These are phyloP conservation scores for Phytophthora megakarya DNA, from an alignment of 352 stramenopile species.

Conservation along the genomic window DNA sequence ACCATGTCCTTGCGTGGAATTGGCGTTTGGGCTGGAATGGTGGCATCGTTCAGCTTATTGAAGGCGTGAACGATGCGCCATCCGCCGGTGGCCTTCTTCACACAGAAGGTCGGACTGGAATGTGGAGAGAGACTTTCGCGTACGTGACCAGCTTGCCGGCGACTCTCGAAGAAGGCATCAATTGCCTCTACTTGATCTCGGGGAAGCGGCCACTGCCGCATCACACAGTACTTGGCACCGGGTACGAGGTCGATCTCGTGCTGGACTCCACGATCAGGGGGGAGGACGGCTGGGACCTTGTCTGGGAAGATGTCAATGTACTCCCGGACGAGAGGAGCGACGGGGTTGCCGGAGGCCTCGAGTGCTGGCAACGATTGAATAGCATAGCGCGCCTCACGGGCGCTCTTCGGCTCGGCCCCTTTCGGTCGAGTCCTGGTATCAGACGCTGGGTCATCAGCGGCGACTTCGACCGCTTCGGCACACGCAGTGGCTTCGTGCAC, in stretches of 20 bases:
- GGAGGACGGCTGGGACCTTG: slow-evolving; percentile 20
- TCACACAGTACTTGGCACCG: slow-evolving; percentile 24
- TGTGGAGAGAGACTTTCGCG: slow-evolving; percentile 6
- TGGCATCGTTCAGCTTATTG: no score
- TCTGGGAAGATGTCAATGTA: slow-evolving; percentile 32
- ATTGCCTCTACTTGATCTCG: slow-evolving; percentile 10
- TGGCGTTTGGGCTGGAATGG: no score
- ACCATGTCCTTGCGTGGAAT: no score
- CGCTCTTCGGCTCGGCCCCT: slow-evolving; percentile 13
- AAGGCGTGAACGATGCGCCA: no score
- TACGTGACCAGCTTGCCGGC: slow-evolving; percentile 23
- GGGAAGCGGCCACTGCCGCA: not conserved
- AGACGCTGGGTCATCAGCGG: not conserved
- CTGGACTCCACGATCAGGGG: not conserved
- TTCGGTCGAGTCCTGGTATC: slow-evolving; percentile 6
- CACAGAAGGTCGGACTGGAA: slow-evolving; percentile 31
- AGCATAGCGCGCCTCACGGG: slow-evolving; percentile 17
- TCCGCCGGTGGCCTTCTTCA: no score
- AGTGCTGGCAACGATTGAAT: slow-evolving; percentile 17
- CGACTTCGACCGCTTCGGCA: slow-evolving; percentile 1
- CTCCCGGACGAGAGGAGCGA: slow-evolving; percentile 10
- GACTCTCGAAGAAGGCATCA: slow-evolving; percentile 28
- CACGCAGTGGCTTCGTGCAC: slow-evolving; percentile 1
- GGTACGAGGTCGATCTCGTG: slow-evolving; percentile 1
- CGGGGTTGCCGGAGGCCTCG: not conserved